Evolutionary conservation across 2,329 filamentous ascomycete genomes (phyloP), one percentile per base, ranked within the genome.

Genomic region (Colletotrichum euphorbiae): DNA sequence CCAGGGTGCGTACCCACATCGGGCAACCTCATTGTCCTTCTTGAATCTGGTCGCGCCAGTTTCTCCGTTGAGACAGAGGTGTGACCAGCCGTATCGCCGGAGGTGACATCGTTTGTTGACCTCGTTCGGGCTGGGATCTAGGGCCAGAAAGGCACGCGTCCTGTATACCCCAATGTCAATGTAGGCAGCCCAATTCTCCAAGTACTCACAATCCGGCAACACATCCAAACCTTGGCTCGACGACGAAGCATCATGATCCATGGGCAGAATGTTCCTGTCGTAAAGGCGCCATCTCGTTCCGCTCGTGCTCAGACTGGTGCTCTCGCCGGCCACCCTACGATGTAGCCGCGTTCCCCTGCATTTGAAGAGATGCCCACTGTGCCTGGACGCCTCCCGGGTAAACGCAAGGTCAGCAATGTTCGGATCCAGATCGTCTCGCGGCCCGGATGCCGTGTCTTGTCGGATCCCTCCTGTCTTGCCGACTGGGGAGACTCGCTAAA

Each of bases 401-500:
- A 7, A 52, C 4, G 3, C 48, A 46, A 43, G 24, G 24, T 13
- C 40, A 59, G 40, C 1, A 8, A 36, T 43, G 12, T 55, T 40
- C 55, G 55, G 38, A 33, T 69, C 33, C 13, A 59, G 42, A 50
- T 69, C 42, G 33, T 50, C 51, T 66, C 31, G 43, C 58, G 66
- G 66, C 46, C 66, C 66, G 66, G 66, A 21, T 66, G 61, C 66
- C 66, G 61, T 69, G 42, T 42, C 2, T 11, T 33, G 42, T 69
- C 55, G 54, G 61, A 50, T 65, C 24, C 46, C 17, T 21, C 52
- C 28, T 40, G 4, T 2, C 46, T 50, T 38, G 62, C 36, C 48
- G 61, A 42, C 43, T 52, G 3, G 13, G 31, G 17, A 24, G 36
- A 28, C 59, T 64, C 13, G 59, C 36, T 13, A 43, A 33, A 12